phyloP scores from a whole-genome alignment of 371 early-diverging fungal genomes.

The Apophysomyces trapeziformis region DNA sequence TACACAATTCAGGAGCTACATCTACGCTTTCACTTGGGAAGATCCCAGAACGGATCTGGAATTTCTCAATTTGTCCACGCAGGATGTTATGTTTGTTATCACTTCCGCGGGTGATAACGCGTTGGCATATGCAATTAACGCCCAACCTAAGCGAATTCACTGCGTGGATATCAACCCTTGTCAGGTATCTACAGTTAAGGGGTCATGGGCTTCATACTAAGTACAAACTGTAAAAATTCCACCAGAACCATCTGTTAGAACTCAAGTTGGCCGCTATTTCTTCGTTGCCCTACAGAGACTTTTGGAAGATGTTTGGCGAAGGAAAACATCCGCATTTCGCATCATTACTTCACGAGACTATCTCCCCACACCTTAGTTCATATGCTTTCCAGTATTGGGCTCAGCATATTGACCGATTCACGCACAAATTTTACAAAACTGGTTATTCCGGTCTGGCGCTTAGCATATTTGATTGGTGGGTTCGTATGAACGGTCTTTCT shows the following conservation, averaged over 20 bases:
- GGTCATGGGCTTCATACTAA: too few species aligned
- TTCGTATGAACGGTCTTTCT: conserved; percentile 62
- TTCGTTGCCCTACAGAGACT: conserved; percentile 64
- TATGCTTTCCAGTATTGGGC: conserved; percentile 84
- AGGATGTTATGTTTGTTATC: conserved; percentile 81
- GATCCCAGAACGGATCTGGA: conserved; percentile 82
- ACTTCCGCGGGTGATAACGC: conserved; percentile 89
- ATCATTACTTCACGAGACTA: conserved; percentile 62
- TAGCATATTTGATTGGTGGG: conserved; percentile 67
- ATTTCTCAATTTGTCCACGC: conserved; percentile 64
- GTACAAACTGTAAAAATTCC: too few species aligned
- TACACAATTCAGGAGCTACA: conserved; percentile 80
- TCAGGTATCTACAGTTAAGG: conserved; percentile 49
- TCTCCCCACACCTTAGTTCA: conserved; percentile 77
- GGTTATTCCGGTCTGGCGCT: conserved; percentile 86
- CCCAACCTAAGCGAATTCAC: conserved; percentile 73
- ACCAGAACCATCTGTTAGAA: conserved; percentile 79
- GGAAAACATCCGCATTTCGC: conserved; percentile 68
- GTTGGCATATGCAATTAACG: conserved; percentile 78
- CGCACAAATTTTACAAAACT: conserved; percentile 78
- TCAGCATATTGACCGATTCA: conserved; percentile 59
- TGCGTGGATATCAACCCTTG: conserved; percentile 90
- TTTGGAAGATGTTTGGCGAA: conserved; percentile 86
- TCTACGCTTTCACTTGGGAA: conserved; percentile 91
- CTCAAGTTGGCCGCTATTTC: conserved; percentile 78